Evolutionary conservation across 371 early-diverging fungal genomes (phyloP).

Genomic region (Synchytrium microbalum): DNA sequence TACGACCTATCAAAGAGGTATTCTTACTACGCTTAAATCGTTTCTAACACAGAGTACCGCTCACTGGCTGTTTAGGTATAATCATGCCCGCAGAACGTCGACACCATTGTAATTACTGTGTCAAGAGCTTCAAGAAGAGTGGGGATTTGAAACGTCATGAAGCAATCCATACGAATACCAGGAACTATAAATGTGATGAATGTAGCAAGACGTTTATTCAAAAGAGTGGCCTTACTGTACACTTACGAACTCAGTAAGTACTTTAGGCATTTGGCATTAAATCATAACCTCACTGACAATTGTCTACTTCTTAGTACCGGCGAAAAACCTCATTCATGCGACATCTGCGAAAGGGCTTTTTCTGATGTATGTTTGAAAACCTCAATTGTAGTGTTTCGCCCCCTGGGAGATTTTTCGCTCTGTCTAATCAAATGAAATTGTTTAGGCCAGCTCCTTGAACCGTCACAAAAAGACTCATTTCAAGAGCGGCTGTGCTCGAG

Average conservation of each 20-base stretch:
- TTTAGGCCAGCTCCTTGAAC: neutral
- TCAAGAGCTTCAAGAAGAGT: neutral
- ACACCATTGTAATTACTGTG: neutral
- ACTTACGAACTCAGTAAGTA: neutral
- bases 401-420: neutral
- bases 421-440: neutral
- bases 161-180: neutral
- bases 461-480: neutral
- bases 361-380: neutral
- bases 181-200: neutral
- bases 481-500: too few relatives aligned
- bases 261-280: neutral
- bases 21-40: too few relatives aligned
- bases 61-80: too few relatives aligned
- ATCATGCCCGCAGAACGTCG: neutral
- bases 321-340: neutral
- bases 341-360: neutral
- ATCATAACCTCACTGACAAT: neutral
- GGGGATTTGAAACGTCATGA: neutral
- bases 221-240: neutral
- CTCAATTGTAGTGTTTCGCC: neutral
- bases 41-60: too few relatives aligned
- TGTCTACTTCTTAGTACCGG: neutral
- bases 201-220: neutral
- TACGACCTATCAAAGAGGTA: too few relatives aligned